Evolutionary conservation across 768 basidiomycete species (phyloP).

Genomic region (Cystofilobasidium bisporidii): DNA sequence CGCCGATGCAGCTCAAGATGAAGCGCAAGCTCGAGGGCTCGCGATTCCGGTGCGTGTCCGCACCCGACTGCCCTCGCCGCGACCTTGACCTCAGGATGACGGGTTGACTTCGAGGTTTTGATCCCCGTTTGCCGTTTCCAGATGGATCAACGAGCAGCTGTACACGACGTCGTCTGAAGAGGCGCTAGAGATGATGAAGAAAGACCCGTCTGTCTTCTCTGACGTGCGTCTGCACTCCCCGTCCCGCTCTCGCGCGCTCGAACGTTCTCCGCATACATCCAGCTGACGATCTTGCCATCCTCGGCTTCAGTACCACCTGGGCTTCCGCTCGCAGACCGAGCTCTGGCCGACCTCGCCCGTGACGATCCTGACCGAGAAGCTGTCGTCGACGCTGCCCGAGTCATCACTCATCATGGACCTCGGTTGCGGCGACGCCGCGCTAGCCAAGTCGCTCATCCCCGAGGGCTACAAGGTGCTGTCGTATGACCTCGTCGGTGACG

Average conservation of each 20-base stretch:
- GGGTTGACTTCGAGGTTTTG: no score
- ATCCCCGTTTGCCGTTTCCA: not conserved
- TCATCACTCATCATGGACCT: slow-evolving; percentile 77
- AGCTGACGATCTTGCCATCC: not conserved
- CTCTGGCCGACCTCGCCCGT: slow-evolving; percentile 93
- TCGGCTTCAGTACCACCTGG: slow-evolving; percentile 57
- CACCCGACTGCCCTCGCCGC: not conserved
- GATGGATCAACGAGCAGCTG: slow-evolving; percentile 28
- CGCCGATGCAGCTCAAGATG: slow-evolving; percentile 29
- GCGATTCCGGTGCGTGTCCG: slow-evolving; percentile 19
- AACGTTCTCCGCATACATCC: no score
- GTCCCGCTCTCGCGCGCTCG: no score
- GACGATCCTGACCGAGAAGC: slow-evolving; percentile 59
- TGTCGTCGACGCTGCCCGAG: slow-evolving; percentile 53
- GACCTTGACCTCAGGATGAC: no score
- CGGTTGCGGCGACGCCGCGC: slow-evolving; percentile 86
- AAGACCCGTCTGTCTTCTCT: slow-evolving; percentile 21
- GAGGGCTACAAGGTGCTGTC: slow-evolving; percentile 46
- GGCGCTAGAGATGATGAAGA: slow-evolving; percentile 28
- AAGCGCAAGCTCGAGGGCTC: slow-evolving; percentile 26
- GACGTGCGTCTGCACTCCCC: slow-evolving; percentile 11
- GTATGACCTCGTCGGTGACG: slow-evolving; percentile 40
- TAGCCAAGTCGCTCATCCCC: slow-evolving; percentile 64
- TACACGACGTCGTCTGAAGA: slow-evolving; percentile 26
- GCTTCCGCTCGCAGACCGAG: slow-evolving; percentile 83